Conservation (phyloP, 106 monocot genomes). For the Dendrobium catenatum region DNA sequence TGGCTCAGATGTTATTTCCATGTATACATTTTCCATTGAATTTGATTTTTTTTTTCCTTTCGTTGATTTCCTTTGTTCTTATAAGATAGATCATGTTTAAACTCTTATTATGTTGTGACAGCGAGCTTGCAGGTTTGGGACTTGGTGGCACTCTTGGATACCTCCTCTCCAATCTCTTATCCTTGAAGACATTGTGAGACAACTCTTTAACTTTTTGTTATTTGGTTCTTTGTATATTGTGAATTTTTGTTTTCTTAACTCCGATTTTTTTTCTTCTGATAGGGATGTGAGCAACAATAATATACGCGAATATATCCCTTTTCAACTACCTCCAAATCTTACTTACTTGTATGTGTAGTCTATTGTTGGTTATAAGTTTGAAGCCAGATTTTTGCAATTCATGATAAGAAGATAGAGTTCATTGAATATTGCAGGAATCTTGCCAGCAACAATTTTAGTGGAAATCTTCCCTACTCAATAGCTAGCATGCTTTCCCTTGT, state of each 20-base stretch:
- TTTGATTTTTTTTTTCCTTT: not conserved
- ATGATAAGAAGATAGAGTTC: not conserved
- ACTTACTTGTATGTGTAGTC: slow-evolving; percentile 51
- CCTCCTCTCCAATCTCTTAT: slow-evolving; percentile 52
- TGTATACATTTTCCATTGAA: slow-evolving; percentile 22
- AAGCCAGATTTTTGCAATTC: not conserved
- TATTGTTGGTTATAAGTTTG: not conserved
- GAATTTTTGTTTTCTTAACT: not conserved
- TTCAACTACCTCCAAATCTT: slow-evolving; percentile 84
- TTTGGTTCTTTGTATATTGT: slow-evolving; percentile 3
- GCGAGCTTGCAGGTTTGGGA: slow-evolving; percentile 56
- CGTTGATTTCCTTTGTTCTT: not conserved
- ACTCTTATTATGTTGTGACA: slow-evolving; percentile 17
- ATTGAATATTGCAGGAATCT: slow-evolving; percentile 59
- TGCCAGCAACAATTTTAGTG: slow-evolving; percentile 59
- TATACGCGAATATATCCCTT: slow-evolving; percentile 66
- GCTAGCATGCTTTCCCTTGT: slow-evolving; percentile 58
- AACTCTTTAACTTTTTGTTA: slow-evolving; percentile 5
- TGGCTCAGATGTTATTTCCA: slow-evolving; percentile 41
- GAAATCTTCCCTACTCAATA: slow-evolving; percentile 78
- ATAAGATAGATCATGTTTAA: not conserved
- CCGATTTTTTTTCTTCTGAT: slow-evolving; percentile 3
- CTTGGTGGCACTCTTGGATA: slow-evolving; percentile 80
- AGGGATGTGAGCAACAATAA: slow-evolving; percentile 88
- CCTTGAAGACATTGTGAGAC: slow-evolving; percentile 75